A percentile compares a stretch with the other conserved stretches of the same genome.
Evolutionary conservation across 2,329 filamentous ascomycete genomes (phyloP).

Genomic region (Nothomitra cinnamomea): DNA sequence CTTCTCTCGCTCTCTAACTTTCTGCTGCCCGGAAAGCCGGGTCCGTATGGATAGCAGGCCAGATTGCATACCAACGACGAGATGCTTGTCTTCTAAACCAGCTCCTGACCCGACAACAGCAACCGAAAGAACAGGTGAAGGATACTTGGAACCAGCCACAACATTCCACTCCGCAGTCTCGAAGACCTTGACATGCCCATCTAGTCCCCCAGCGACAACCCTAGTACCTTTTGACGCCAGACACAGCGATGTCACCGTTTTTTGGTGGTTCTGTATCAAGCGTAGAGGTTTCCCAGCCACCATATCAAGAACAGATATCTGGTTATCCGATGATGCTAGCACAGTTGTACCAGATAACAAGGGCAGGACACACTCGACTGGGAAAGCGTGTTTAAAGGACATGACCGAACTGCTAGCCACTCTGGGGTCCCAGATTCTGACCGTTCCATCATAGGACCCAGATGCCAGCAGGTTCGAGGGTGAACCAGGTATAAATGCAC

Average conservation of each 20-base stretch:
- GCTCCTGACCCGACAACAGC: slow-evolving; percentile 53
- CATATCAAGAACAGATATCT: slow-evolving; percentile 81
- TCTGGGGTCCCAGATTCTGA: slow-evolving; percentile 83
- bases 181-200: slow-evolving; percentile 94
- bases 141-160: slow-evolving; percentile 86
- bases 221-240: slow-evolving; percentile 66
- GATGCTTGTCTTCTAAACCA: slow-evolving; percentile 68
- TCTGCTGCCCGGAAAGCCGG: slow-evolving; percentile 68
- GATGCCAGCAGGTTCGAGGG: slow-evolving; percentile 60
- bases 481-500: slow-evolving; percentile 66
- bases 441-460: slow-evolving; percentile 87
- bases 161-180: slow-evolving; percentile 92
- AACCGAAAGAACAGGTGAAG: slow-evolving; percentile 74
- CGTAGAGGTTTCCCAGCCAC: slow-evolving; percentile 78
- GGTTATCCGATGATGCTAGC: slow-evolving; percentile 67
- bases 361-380: slow-evolving; percentile 75
- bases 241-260: slow-evolving; percentile 81
- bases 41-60: slow-evolving; percentile 85
- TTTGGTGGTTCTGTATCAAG: slow-evolving; percentile 86
- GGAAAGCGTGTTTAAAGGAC: slow-evolving; percentile 86
- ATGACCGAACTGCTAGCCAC: slow-evolving; percentile 53
- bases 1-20: slow-evolving; percentile 55
- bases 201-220: slow-evolving; percentile 73
- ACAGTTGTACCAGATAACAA: slow-evolving; percentile 76
- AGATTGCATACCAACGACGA: slow-evolving; percentile 88